Percentiles rank a stretch among this genome's conserved stretches.
These are phyloP conservation scores for Pholiota microspora DNA, from an alignment of 768 basidiomycete species.

Conservation along the genomic window DNA sequence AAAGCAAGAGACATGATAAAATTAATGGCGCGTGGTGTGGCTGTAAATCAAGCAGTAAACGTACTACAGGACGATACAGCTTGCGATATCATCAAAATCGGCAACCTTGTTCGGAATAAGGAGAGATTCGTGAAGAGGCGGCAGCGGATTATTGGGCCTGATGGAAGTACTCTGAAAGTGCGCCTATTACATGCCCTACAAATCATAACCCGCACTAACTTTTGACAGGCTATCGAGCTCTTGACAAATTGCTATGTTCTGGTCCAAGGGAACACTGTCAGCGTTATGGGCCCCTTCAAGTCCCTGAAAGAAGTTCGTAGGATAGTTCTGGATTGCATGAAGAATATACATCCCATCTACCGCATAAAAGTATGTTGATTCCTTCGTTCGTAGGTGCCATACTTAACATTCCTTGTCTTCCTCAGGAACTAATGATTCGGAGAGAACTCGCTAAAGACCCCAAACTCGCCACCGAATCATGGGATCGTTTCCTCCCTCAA, in stretches of 20 bases:
- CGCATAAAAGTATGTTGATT: conserved; percentile 77
- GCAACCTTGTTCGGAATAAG: conserved; percentile 90
- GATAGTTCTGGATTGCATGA: conserved; percentile 99
- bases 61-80: conserved; percentile 87
- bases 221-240: conserved; percentile 85
- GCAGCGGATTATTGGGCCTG: conserved; percentile 95
- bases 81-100: conserved; percentile 98
- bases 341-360: conserved; percentile 98
- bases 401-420: conserved; percentile 5
- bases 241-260: conserved; percentile 96
- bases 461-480: conserved; percentile 87
- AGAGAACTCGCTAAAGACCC: conserved; percentile 98
- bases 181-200: conserved; percentile 13
- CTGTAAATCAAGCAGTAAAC: conserved; percentile 81
- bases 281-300: conserved; percentile 96
- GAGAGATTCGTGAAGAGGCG: conserved; percentile 95
- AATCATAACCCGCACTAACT: background rate
- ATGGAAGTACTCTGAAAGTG: conserved; percentile 96
- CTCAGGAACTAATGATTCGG: conserved; percentile 95
- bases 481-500: conserved; percentile 96
- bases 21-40: conserved; percentile 89
- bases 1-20: conserved; percentile 97
- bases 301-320: conserved; percentile 93
- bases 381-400: background rate
- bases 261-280: conserved; percentile 97